Evolutionary conservation across 768 basidiomycete genomes (phyloP), one percentile per base, ranked within the genome.

Genomic region (Pseudohyphozyma bogoriensis): DNA sequence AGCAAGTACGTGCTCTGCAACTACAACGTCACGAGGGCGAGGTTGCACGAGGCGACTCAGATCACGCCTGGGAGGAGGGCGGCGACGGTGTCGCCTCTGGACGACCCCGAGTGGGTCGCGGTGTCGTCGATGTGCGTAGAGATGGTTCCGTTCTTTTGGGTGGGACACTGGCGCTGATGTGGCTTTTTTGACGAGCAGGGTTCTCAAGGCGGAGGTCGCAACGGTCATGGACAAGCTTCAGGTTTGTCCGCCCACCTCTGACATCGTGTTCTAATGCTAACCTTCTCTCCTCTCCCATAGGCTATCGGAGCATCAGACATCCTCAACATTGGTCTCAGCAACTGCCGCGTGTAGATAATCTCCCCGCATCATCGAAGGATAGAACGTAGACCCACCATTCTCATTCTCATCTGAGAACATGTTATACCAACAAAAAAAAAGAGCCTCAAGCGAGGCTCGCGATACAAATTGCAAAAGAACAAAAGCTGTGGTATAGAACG

Each of bases 51-150:
- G 3, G 91, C 88, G 2, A 79, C 81, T 0, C 67, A 69, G 28
- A 77, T 97, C 72, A 92, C 93, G 0, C 95, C 93, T 0, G 95
- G 95, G 7, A 78, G 91, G 50, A 77, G 86, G 59, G 91, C 88
- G 2, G 85, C 95, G 24, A 95, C 95, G 7, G 79, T 99, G 35
- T 72, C 71, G 45, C 83, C 85, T 9, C 73, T 97, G 33, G 95
- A 96, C 58, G 79, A 84, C 59, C 79, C 82, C 20, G 81, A 80
- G 6, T 99, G 95, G 95, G 84, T 91, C 4, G 91, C 85, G 2
- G 88, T 99, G 37, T 91, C 84, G 72, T 80, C 79, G 45, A 96
- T 97, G 92, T 42, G 40, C 18, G 40, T 87, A 77, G 85, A 81
- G 62, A 56, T n/a, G n/a, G n/a, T n/a, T n/a, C n/a, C n/a, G n/a